phyloP scores from a whole-genome alignment of 345 rosid species.

The Bruguiera parviflora region DNA sequence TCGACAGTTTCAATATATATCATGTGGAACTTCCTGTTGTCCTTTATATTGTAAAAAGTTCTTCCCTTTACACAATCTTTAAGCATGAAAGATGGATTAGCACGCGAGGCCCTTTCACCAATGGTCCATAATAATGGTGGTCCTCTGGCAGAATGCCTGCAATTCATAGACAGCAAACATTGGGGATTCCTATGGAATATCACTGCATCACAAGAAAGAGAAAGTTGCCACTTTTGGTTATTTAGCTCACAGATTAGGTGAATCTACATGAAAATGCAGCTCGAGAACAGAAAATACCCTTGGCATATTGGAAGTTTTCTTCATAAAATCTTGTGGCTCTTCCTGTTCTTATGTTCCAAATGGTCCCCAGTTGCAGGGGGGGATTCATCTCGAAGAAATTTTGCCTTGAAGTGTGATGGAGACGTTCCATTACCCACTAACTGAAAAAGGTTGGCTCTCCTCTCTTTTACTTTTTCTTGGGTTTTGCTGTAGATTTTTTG shows the following conservation, averaged over 20 bases:
- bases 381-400: constrained; percentile 45
- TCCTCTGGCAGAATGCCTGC: constrained; percentile 27
- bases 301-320: constrained; percentile 19
- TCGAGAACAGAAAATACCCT: constrained; percentile 14
- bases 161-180: constrained; percentile 18
- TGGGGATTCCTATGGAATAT: constrained; percentile 20
- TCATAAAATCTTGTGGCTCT: constrained; percentile 21
- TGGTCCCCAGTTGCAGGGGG: constrained; percentile 62
- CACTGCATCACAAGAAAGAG: constrained; percentile 20
- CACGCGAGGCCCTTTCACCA: constrained; percentile 3
- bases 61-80: constrained; percentile 10
- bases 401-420: constrained; percentile 60
- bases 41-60: constrained; percentile 14
- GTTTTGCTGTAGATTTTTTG: constrained; percentile 25
- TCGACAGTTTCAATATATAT: too few species aligned
- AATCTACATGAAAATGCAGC: constrained; percentile 23
- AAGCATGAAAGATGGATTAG: constrained; percentile 21
- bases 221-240: constrained; percentile 24
- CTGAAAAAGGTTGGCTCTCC: constrained; percentile 55
- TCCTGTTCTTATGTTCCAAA: constrained; percentile 29
- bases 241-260: constrained; percentile 15
- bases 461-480: constrained; percentile 40
- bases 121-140: constrained; percentile 33
- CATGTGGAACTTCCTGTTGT: constrained; percentile 1
- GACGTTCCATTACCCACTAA: constrained; percentile 71